A percentile compares a stretch with the other conserved stretches of the same genome.
Evolutionary conservation across 2,329 filamentous ascomycete genomes (phyloP).

Genomic region (Clonostachys solani): DNA sequence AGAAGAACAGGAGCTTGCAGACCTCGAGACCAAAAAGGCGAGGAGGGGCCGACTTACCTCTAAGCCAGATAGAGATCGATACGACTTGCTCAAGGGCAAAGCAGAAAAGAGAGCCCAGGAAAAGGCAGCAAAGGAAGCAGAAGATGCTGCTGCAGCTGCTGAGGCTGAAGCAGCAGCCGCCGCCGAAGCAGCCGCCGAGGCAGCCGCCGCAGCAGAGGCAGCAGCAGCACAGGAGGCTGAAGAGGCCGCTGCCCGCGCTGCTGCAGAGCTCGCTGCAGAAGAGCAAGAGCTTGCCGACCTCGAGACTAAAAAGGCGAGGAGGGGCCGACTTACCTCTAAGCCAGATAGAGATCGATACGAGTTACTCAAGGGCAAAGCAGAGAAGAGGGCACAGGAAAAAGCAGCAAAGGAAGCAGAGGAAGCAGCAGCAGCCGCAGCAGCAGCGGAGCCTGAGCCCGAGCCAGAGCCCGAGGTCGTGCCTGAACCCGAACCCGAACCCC

Average conservation of each 20-base stretch:
- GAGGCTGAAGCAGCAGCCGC: slow-evolving; percentile 17
- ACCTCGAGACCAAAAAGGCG: slow-evolving; percentile 20
- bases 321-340: slow-evolving; percentile 8
- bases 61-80: slow-evolving; percentile 18
- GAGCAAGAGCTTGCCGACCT: slow-evolving; percentile 15
- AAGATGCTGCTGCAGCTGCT: slow-evolving; percentile 15
- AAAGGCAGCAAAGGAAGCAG: slow-evolving; percentile 13
- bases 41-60: slow-evolving; percentile 14
- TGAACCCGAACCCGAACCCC: slow-evolving; percentile 2
- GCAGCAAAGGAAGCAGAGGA: slow-evolving; percentile 9
- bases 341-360: slow-evolving; percentile 18
- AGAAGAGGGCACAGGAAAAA: slow-evolving; percentile 1
- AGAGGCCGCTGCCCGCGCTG: slow-evolving; percentile 8
- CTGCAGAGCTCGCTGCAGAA: slow-evolving; percentile 11
- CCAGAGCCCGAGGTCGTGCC: slow-evolving; percentile 6
- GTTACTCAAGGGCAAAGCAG: background rate
- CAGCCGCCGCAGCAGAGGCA: slow-evolving; percentile 6
- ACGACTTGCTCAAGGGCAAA: slow-evolving; percentile 11
- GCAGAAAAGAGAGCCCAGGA: slow-evolving; percentile 9
- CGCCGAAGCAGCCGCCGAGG: slow-evolving; percentile 14
- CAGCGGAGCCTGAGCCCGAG: slow-evolving; percentile 8
- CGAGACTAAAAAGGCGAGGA: slow-evolving; percentile 21
- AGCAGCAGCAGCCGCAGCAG: slow-evolving; percentile 15
- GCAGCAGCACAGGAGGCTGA: slow-evolving; percentile 4
- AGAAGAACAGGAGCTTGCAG: slow-evolving; percentile 11